Base-by-base conservation (phyloP, 306 rosid genomes). In the Gastrolobium bilobum region DNA sequence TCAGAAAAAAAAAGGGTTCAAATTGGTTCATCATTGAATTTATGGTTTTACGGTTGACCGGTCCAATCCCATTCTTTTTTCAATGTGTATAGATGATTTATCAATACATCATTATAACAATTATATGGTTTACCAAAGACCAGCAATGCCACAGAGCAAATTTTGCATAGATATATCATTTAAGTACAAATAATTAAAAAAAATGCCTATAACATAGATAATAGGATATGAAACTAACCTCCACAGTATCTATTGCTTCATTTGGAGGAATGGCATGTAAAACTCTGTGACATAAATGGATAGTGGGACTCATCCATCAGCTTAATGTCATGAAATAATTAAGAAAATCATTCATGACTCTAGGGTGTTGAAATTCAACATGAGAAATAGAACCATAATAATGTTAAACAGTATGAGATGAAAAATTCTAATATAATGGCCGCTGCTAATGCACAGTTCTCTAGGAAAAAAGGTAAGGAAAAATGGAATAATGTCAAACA, bases 201-300 rank as follows among this genome's bases (percentile, higher is more conserved):
- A 13, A 52, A 66, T 43, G 39, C 6, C 44, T 42, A 30, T 30
- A 31, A 29, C 38, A 46, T 66, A 52, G 77, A 6, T 63, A 52
- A 62, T 52, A 52, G 30, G 67, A 58, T 66, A 68, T 5, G 69
- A 60, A 57, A 65, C 89, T 81, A 85, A 94, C 99, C 97, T 95
- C 99, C 70, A 92, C 97, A n/a, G 94, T 91, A 77, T 92, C 99
- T 39, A 95, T 90, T 38, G 94, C 98, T 90, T 90, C 98, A 86
- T 91, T 91, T 63, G 97, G 78, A 82, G 99, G 98, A 84, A 95
- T 95, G 81, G 98, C 88, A 71, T 88, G 93, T 62, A 95, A 87
- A 77, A 95, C 97, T 81, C 95, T 95, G 94, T 73, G 76, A 83
- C 67, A 83, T 38, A 46, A 57, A 44, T 39, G 68, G 63, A 69